Conservation (phyloP, 2,329 filamentous ascomycete genomes). For the Aureobasidium sp. region DNA sequence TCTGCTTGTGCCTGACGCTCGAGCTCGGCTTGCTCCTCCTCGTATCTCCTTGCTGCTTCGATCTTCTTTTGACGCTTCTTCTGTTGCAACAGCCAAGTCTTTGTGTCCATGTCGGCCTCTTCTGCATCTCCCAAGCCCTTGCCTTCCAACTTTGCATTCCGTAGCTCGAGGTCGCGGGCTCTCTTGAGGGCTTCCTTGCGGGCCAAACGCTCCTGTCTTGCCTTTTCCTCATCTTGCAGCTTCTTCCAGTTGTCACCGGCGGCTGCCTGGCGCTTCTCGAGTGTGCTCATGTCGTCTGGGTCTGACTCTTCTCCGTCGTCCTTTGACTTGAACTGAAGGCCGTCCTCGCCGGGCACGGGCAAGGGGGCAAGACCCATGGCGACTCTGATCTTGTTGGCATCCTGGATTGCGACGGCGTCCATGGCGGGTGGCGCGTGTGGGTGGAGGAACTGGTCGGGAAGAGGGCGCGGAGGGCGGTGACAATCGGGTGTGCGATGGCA, state of each 20-base stretch:
- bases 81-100: conserved; percentile 76
- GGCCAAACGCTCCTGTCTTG: conserved; percentile 70
- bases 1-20: conserved; percentile 58
- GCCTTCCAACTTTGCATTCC: conserved; percentile 67
- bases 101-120: conserved; percentile 62
- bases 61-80: conserved; percentile 95
- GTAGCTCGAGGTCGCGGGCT: conserved; percentile 74
- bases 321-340: conserved; percentile 46
- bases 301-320: conserved; percentile 45
- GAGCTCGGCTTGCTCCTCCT: conserved; percentile 69
- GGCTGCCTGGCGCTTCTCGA: conserved; percentile 69
- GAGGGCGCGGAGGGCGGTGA: neutral
- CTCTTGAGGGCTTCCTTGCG: conserved; percentile 77
- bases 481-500: neutral
- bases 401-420: conserved; percentile 63
- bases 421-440: conserved; percentile 22
- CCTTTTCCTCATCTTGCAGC: conserved; percentile 57
- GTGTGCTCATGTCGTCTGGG: conserved; percentile 68
- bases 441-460: neutral
- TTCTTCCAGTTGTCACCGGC: conserved; percentile 67
- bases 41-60: conserved; percentile 57
- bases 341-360: conserved; percentile 61
- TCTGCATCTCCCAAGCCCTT: conserved; percentile 72
- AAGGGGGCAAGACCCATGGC: conserved; percentile 86
- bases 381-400: conserved; percentile 84